phyloP scores from a whole-genome alignment of 176 grass and related monocot species.

The Oropetium thomaeum region DNA sequence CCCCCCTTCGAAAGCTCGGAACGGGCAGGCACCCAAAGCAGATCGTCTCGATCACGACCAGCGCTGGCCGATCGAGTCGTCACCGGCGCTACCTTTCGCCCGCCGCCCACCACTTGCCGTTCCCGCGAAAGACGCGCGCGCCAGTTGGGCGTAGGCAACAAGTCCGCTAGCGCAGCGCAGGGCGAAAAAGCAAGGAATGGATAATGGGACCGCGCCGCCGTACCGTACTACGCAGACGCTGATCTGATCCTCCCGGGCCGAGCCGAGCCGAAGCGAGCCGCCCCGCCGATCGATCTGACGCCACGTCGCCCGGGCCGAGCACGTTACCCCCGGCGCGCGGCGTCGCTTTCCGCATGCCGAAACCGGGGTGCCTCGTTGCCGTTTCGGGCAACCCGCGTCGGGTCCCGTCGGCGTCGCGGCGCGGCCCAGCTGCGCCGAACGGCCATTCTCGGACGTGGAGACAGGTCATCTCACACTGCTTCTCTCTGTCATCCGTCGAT shows the following conservation, averaged over 20 bases:
- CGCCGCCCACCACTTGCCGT: not conserved
- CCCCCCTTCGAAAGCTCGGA: not conserved
- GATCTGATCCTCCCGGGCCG: no score
- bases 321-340: slow-evolving; percentile 3
- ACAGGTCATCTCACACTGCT: not conserved
- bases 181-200: not conserved
- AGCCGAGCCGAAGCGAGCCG: not conserved
- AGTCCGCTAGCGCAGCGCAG: not conserved
- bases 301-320: not conserved
- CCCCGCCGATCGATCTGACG: not conserved
- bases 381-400: not conserved
- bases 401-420: slow-evolving; percentile 19
- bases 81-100: not conserved
- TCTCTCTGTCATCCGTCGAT: no score
- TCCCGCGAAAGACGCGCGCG: not conserved
- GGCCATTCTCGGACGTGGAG: slow-evolving; percentile 8
- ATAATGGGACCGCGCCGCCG: not conserved
- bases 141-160: not conserved
- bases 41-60: not conserved
- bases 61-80: not conserved
- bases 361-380: not conserved
- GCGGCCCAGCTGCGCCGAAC: slow-evolving; percentile 3
- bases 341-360: slow-evolving; percentile 22
- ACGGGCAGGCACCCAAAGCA: not conserved
- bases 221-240: not conserved